phyloP scores from a whole-genome alignment of 1,284 basidiomycete species.

The Ganoderma lucidum region DNA sequence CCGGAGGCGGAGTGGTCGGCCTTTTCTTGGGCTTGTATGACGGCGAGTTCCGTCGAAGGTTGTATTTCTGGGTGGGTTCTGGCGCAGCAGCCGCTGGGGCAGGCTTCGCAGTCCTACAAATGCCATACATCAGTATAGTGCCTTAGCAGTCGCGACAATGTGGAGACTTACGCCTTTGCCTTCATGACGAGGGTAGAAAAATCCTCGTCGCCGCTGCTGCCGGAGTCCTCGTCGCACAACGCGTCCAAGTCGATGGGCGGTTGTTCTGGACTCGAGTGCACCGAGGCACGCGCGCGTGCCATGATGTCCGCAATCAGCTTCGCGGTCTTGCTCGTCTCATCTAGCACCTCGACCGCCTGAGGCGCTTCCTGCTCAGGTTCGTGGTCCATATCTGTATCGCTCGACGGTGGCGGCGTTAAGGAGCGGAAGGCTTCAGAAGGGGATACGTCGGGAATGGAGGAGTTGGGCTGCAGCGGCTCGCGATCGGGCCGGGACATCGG shows the following conservation, averaged over 20 bases:
- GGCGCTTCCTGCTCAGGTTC: constrained; percentile 39
- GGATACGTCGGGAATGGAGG: constrained; percentile 1
- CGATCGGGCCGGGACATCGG: constrained; percentile 16
- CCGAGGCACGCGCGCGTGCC: constrained; percentile 49
- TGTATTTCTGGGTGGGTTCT: constrained; percentile 29
- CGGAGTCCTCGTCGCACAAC: constrained; percentile 46
- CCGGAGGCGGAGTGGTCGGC: background rate
- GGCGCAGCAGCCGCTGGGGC: background rate
- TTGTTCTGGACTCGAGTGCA: constrained; percentile 52
- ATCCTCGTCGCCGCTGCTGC: constrained; percentile 59
- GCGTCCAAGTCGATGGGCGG: constrained; percentile 15
- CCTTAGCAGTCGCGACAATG: background rate
- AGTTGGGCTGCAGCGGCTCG: constrained; percentile 1
- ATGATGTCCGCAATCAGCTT: constrained; percentile 69
- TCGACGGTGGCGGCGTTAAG: constrained; percentile 51
- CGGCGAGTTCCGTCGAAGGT: constrained; percentile 34
- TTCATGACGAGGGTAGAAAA: constrained; percentile 15
- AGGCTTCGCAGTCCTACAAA: constrained; percentile 3
- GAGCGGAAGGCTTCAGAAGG: constrained; percentile 32
- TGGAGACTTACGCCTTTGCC: constrained; percentile 24
- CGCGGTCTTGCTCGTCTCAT: constrained; percentile 57
- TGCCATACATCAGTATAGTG: constrained; percentile 14
- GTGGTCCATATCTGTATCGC: constrained; percentile 38
- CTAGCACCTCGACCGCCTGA: constrained; percentile 43
- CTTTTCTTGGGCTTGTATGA: constrained; percentile 1